A percentile compares a stretch with the other conserved stretches of the same genome.
Evolutionary conservation across 768 basidiomycete species (phyloP).

Genomic region (Lentinula raphanica): DNA sequence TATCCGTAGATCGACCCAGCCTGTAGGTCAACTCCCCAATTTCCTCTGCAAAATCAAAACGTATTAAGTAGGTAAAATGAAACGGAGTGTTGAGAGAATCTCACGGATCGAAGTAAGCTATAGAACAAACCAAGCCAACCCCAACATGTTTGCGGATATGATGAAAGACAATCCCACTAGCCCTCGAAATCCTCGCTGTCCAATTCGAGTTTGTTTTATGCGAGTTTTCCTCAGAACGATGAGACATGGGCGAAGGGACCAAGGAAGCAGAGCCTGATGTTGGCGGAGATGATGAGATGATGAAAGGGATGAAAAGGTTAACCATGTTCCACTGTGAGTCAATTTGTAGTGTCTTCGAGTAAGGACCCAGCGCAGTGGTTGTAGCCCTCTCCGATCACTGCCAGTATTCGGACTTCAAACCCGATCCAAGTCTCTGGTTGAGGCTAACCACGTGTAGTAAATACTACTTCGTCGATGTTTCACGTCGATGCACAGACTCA

Average conservation of each 20-base stretch:
- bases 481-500: background rate
- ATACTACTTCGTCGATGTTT: background rate
- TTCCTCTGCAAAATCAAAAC: slow-evolving; percentile 40
- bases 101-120: slow-evolving; percentile 87
- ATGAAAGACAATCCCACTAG: slow-evolving; percentile 23
- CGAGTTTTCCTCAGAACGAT: background rate
- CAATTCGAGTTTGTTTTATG: background rate
- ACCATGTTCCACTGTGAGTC: background rate
- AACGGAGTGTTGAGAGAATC: slow-evolving; percentile 23
- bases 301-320: background rate
- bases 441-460: background rate
- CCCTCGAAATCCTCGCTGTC: background rate
- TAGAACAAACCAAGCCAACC: slow-evolving; percentile 80
- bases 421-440: background rate
- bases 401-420: background rate
- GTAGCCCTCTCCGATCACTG: background rate
- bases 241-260: background rate
- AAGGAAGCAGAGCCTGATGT: background rate
- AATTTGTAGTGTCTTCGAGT: background rate
- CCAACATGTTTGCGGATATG: slow-evolving; percentile 68
- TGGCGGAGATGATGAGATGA: background rate
- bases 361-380: slow-evolving; percentile 1
- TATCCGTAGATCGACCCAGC: slow-evolving; percentile 86
- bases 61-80: background rate
- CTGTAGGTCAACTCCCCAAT: slow-evolving; percentile 88